Base-by-base conservation (phyloP, 768 basidiomycete species). In the Strobilomyces echinocephalus region DNA sequence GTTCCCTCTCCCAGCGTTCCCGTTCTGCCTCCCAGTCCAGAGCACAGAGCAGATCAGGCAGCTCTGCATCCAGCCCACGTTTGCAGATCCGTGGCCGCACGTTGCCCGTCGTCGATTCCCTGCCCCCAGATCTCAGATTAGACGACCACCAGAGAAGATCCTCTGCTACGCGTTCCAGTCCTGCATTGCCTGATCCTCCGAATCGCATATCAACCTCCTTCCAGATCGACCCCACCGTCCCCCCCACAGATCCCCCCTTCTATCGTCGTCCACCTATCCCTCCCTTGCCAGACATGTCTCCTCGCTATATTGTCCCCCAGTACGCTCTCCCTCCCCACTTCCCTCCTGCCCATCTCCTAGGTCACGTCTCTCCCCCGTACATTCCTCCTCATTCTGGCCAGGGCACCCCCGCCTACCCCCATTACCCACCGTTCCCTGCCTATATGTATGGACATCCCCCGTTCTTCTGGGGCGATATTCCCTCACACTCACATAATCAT, bases 1-100 rank as follows among this genome's bases (percentile, higher is more conserved):
- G 72, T 61, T 64, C 56, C 14, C 46, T 69, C 47, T 63, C 68
- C 12, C 49, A 68, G 18, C 42, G 51, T 41, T 64, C 74, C 24
- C 55, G 66, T 9, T 77, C 77, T 11, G 61, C 65, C 8, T 67
- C 76, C 5, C 77, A 79, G 6, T 80, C 80, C 14, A 71, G 73
- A 48, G 62, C 68, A 28, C 74, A 77, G 42, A 80, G 79, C 43
- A 71, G 72, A 44, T 70, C 76, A 0, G 75, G 72, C 31, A 80
- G 78, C 60, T 66, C 73, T 18, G 74, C 76, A 5, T 80, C 81
- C 11, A 83, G 81, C 52, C 81, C 81, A 14, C 72, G 66, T 41
- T 46, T 73, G 14, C 65, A 66, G 52, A 47, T 72, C 36, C 70
- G 76, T 55, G 74, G 71, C 20, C 70, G 73, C 54, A 68, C 74